Evolutionary conservation across 208 protist genomes (phyloP), one percentile per base, ranked within the genome.

Genomic region (Wallacemonas sp.): DNA sequence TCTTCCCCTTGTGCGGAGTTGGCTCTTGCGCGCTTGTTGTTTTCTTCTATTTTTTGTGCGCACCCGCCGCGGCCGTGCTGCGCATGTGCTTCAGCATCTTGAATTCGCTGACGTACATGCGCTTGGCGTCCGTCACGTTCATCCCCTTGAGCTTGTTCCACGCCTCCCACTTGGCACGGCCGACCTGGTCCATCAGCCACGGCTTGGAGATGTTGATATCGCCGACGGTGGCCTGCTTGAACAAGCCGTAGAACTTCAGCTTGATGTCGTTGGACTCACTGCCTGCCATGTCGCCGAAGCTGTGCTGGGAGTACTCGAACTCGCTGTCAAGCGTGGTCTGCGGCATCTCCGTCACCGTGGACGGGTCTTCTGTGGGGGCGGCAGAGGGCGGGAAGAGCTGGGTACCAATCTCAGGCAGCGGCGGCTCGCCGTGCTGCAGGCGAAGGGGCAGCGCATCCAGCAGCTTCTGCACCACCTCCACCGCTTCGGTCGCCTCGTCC

Each of bases 131-230:
- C 10, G 83, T 72, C 44, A 52, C 59, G 36, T 74, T 86, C 79
- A 94, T 94, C 22, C 92, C 93, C 54, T 94, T 91, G 44, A 81
- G 64, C 68, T 68, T 70, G 26, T 86, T 86, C 93, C 95, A 98
- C 61, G 93, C 92, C 4, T 97, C 90, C 90, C 92, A 98, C 81
- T 97, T 98, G 23, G 90, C 90, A 4, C 82, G 65, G 0, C 87
- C 89, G n/a, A 84, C 82, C 65, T 66, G 55, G 65, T 94, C 89
- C 72, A 93, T 87, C n/a, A 85, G 42, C 81, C 88, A 93, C 18
- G 91, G 88, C 59, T 77, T 81, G 10, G 74, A 38, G 1, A 79
- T 69, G 63, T 89, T 94, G 42, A 92, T 72, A 64, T 96, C 89
- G 12, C 91, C 91, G 11, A 84, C 70, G 2, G 87, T 94, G 11